A percentile compares a stretch with the other conserved stretches of the same genome.
phyloP scores from a whole-genome alignment of 2,329 filamentous ascomycete genomes.

The Karstenula rhodostoma region DNA sequence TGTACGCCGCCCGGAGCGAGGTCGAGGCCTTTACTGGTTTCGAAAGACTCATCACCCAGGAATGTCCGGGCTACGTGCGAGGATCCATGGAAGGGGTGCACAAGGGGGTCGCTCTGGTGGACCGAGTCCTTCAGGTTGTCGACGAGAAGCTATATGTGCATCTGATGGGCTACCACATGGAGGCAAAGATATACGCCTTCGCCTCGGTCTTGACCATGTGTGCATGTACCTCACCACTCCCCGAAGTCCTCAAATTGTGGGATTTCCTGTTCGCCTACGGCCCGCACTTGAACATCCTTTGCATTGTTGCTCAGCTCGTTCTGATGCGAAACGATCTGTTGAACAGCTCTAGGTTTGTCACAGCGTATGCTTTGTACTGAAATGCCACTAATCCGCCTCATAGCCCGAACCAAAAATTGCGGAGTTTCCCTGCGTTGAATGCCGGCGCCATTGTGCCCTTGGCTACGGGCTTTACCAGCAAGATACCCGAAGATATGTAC shows the following conservation, averaged over 20 bases:
- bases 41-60: conserved; percentile 82
- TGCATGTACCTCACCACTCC: conserved; percentile 92
- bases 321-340: conserved; percentile 86
- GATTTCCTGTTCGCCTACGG: conserved; percentile 98
- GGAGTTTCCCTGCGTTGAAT: conserved; percentile 84
- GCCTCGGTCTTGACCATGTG: conserved; percentile 93
- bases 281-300: conserved; percentile 91
- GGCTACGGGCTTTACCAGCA: conserved; percentile 84
- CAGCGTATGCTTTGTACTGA: neutral
- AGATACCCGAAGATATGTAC: conserved; percentile 91
- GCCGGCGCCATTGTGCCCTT: conserved; percentile 84
- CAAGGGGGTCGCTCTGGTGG: conserved; percentile 86
- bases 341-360: conserved; percentile 77
- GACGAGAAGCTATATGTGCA: conserved; percentile 87
- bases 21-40: conserved; percentile 94
- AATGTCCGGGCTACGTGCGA: conserved; percentile 92
- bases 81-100: conserved; percentile 98
- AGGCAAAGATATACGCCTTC: conserved; percentile 95
- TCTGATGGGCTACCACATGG: conserved; percentile 84
- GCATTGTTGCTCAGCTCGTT: conserved; percentile 93
- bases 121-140: conserved; percentile 89
- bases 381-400: conserved; percentile 25
- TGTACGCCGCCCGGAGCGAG: conserved; percentile 94
- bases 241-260: conserved; percentile 92
- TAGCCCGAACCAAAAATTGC: conserved; percentile 91